Percentiles rank a stretch among this genome's conserved stretches.
Evolutionary conservation across 148 eudicot genomes (phyloP).

Genomic region (Chenopodium quinoa): DNA sequence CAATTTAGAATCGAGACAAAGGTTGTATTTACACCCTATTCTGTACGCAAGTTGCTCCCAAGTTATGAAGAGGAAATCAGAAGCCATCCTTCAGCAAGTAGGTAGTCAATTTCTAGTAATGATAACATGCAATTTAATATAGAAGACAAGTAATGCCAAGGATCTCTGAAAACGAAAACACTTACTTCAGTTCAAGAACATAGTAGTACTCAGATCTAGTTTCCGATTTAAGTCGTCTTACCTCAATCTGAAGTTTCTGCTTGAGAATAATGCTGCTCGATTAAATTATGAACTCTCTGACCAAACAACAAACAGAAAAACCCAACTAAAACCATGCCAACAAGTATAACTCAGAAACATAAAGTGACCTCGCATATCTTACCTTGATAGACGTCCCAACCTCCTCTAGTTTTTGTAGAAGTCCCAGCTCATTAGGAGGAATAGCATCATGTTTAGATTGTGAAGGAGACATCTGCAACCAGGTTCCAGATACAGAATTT

Average conservation of each 20-base stretch:
- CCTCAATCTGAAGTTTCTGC: conserved; percentile 34
- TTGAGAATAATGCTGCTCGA: conserved; percentile 50
- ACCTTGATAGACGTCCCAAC: conserved; percentile 83
- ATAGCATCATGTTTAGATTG: conserved; percentile 42
- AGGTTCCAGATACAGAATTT: conserved; percentile 4
- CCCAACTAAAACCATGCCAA: conserved; percentile 5
- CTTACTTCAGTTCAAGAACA: not conserved
- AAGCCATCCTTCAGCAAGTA: not conserved
- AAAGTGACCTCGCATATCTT: conserved; percentile 6
- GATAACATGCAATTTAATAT: not conserved
- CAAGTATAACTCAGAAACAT: not conserved
- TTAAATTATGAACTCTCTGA: conserved; percentile 63
- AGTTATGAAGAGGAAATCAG: not conserved
- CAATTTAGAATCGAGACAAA: not conserved
- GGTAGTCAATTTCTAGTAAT: not conserved
- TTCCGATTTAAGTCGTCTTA: conserved; percentile 15
- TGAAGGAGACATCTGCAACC: conserved; percentile 62
- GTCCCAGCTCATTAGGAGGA: conserved; percentile 47
- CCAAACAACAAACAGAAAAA: conserved; percentile 12
- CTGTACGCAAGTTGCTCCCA: not conserved
- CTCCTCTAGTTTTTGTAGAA: conserved; percentile 76
- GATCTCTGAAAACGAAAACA: not conserved
- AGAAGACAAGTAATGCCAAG: not conserved
- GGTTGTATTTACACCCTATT: too few species aligned
- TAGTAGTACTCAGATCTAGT: not conserved